Evolutionary conservation across 176 grass and related monocot genomes (phyloP), one percentile per base, ranked within the genome.

Genomic region (Areca catechu): DNA sequence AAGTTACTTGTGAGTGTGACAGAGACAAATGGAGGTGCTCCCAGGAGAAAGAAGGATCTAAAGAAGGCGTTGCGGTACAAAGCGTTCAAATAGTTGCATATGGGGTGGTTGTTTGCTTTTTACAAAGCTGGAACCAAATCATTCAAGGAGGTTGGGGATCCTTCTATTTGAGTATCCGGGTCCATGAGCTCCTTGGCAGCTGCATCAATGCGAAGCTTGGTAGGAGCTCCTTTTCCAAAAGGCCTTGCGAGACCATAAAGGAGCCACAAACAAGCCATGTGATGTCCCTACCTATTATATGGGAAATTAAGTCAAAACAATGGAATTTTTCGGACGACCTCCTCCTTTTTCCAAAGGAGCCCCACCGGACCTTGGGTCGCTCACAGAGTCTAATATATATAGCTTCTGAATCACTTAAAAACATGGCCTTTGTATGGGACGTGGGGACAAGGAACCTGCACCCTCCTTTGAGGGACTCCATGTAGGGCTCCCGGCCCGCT

Each of bases 1-100:
- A 79, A 79, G 69, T 22, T 67, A 50, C 25, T 37, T 48, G 56
- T 43, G 56, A 67, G 58, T 17, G 53, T 72, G 60, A 78, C 76
- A 78, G 76, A 77, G 75, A 78, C 76, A 78, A 78, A 71, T 63
- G 62, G 76, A 58, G 60, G 60, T 78, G 76, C 76, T 57, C 24
- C 61, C 4, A 51, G 53, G 52, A 72, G 53, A 61, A 79, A 72
- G 61, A 49, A 68, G 24, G 54, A 72, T 79, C 62, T 68, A 73
- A 56, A 71, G 53, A 12, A 57, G 53, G 53, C 51, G 60, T 79
- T 55, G 47, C 49, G 61, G 62, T 79, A 56, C 68, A 67, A 72
- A 37, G 68, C 54, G n/a, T 25, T 65, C 51, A 53, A 78, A 58
- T 58, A 24, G 25, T 57, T 48, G 16, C 48, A 30, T 55, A 57